Percentiles rank a stretch among this genome's conserved stretches.
phyloP scores from a whole-genome alignment of 305 asterid genomes.

The Ilex paraguariensis region DNA sequence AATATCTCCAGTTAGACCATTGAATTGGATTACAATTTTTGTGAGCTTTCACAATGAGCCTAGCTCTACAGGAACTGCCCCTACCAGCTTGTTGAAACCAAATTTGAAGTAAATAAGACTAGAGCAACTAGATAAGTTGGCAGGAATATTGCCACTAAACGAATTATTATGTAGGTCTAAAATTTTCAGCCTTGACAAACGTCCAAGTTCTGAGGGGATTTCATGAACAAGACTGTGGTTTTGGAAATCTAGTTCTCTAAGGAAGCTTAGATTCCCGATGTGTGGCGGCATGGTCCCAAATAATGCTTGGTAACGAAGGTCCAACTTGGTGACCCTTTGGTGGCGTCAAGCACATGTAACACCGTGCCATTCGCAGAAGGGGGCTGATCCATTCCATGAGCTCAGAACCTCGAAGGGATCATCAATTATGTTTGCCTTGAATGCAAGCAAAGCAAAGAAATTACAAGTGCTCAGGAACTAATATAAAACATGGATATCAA shows the following conservation, averaged over 20 bases:
- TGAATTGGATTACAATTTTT: slow-evolving; percentile 2
- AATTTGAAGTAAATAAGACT: slow-evolving; percentile 7
- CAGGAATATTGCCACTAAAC: slow-evolving; percentile 13
- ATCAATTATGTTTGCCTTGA: neutral
- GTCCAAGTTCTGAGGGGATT: slow-evolving; percentile 14
- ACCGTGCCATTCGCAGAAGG: slow-evolving; percentile 18
- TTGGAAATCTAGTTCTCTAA: slow-evolving; percentile 8
- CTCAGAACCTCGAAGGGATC: slow-evolving; percentile 8
- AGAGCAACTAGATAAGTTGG: slow-evolving; percentile 12
- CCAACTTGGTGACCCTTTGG: slow-evolving; percentile 5
- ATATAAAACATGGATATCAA: no score
- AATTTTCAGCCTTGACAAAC: slow-evolving; percentile 8
- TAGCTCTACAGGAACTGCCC: neutral
- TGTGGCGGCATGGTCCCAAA: slow-evolving; percentile 13
- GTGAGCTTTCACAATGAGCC: slow-evolving; percentile 16
- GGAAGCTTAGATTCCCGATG: slow-evolving; percentile 16
- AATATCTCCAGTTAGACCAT: slow-evolving; percentile 6
- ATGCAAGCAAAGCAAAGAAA: slow-evolving; percentile 1
- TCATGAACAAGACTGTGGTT: slow-evolving; percentile 5
- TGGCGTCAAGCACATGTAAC: slow-evolving; percentile 12
- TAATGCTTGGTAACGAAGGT: slow-evolving; percentile 6
- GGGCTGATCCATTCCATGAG: slow-evolving; percentile 13
- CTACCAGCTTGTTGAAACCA: slow-evolving; percentile 1
- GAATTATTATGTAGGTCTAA: slow-evolving; percentile 11
- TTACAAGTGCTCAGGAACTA: no score